Percentiles rank a stretch among this genome's conserved stretches.
These are phyloP conservation scores for Saksenaea vasiformis DNA, from an alignment of 371 early-diverging fungal species.

Conservation along the genomic window DNA sequence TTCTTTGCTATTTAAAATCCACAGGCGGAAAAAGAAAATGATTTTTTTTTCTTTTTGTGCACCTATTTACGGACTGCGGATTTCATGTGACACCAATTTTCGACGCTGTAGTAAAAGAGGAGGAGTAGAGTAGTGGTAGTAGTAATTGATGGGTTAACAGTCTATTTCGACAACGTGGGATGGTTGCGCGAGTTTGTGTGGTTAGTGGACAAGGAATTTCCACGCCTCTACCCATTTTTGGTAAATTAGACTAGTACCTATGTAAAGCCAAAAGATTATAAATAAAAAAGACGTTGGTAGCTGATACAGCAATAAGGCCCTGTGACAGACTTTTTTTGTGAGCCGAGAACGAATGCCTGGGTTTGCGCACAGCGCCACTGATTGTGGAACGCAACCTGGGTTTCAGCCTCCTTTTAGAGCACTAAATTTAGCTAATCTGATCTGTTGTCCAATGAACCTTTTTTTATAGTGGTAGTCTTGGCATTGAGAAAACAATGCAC, in stretches of 20 bases:
- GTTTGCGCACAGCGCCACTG: not conserved
- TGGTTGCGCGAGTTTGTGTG: not conserved
- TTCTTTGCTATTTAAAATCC: slow-evolving; percentile 1
- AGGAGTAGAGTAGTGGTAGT: not conserved
- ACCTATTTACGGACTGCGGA: not conserved
- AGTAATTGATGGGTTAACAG: not conserved
- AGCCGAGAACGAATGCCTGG: not conserved
- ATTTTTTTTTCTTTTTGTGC: not conserved
- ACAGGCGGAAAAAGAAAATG: not conserved
- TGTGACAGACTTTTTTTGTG: not conserved
- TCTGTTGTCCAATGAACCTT: not conserved
- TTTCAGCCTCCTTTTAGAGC: not conserved
- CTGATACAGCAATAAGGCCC: not conserved
- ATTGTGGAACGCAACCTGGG: not conserved
- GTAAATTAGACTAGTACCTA: not conserved
- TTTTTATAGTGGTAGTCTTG: not conserved
- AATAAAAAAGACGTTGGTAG: not conserved
- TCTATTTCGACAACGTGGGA: not conserved
- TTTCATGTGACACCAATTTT: not conserved
- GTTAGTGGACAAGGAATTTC: not conserved
- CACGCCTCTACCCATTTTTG: not conserved
- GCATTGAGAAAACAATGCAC: not conserved
- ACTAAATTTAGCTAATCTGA: not conserved
- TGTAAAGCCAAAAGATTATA: not conserved
- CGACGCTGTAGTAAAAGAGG: too few relatives aligned